Evolutionary conservation across 129 eudicot species (phyloP).

Genomic region (Centrapalus pauciflorus): DNA sequence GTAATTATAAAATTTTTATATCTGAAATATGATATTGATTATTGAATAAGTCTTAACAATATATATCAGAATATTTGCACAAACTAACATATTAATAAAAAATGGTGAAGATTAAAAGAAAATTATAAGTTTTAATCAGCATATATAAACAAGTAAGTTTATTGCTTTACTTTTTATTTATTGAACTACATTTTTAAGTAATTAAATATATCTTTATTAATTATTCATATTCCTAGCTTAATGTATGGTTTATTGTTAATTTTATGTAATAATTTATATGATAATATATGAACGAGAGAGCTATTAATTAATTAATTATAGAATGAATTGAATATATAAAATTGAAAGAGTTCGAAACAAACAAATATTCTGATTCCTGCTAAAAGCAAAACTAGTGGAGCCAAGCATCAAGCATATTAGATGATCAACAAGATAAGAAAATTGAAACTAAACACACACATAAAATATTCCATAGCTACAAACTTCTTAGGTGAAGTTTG

Average conservation of each 20-base stretch:
- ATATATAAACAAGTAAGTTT: too few relatives aligned
- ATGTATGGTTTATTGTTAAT: not conserved
- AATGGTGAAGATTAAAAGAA: too few relatives aligned
- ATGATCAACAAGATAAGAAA: conserved; percentile 33
- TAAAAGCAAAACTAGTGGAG: conserved; percentile 39
- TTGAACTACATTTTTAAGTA: not conserved
- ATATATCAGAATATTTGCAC: too few relatives aligned
- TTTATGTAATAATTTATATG: not conserved
- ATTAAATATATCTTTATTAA: not conserved
- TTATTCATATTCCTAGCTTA: not conserved
- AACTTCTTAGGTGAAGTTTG: too few relatives aligned
- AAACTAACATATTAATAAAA: too few relatives aligned
- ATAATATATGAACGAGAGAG: not conserved
- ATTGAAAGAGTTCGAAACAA: not conserved
- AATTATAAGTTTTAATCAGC: too few relatives aligned
- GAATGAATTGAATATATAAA: not conserved
- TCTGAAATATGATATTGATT: too few relatives aligned
- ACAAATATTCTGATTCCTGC: conserved; percentile 20
- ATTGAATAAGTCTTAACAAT: too few relatives aligned
- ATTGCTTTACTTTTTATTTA: too few relatives aligned
- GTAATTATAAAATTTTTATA: too few relatives aligned
- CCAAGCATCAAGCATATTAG: conserved; percentile 45
- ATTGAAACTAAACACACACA: not conserved
- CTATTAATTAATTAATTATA: not conserved
- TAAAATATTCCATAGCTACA: conserved; percentile 24